Percentiles rank a stretch among this genome's conserved stretches.
Conservation (phyloP, 2,329 filamentous ascomycete species). For the Colletotrichum shisoi region DNA sequence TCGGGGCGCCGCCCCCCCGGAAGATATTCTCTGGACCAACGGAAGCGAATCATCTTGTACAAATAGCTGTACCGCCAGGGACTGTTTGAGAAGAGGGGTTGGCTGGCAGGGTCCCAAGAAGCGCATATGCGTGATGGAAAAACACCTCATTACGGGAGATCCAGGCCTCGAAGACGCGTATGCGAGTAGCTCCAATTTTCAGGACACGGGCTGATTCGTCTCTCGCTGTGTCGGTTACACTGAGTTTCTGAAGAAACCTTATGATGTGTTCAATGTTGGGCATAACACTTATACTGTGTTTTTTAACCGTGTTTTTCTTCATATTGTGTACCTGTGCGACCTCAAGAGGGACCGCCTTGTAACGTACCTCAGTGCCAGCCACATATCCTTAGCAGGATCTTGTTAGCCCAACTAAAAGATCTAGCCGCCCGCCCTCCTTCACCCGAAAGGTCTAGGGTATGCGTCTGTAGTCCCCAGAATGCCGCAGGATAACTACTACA, state of each 20-base stretch:
- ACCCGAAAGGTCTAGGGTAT: neutral
- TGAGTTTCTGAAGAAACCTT: too few species aligned
- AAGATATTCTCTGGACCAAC: slow-evolving; percentile 4
- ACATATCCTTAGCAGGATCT: neutral
- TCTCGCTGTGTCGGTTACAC: neutral
- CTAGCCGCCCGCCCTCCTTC: neutral
- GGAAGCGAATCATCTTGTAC: slow-evolving; percentile 14
- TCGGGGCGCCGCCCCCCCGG: neutral
- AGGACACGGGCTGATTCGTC: neutral
- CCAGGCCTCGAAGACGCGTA: slow-evolving; percentile 2
- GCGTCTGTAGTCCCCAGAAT: neutral
- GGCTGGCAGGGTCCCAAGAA: neutral
- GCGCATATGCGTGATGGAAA: slow-evolving; percentile 8
- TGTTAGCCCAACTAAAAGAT: neutral
- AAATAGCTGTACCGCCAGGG: slow-evolving; percentile 13
- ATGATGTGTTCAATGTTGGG: too few species aligned
- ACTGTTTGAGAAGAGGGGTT: neutral
- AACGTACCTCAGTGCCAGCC: too few species aligned
- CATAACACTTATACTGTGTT: too few species aligned
- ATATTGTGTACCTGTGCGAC: too few species aligned
- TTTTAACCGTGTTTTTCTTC: too few species aligned
- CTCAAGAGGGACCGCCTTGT: too few species aligned
- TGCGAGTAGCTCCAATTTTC: slow-evolving; percentile 1
- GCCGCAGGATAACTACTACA: neutral
- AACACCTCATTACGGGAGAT: neutral